Evolutionary conservation across 106 monocot species (phyloP).

Genomic region (Iris macrosiphon): DNA sequence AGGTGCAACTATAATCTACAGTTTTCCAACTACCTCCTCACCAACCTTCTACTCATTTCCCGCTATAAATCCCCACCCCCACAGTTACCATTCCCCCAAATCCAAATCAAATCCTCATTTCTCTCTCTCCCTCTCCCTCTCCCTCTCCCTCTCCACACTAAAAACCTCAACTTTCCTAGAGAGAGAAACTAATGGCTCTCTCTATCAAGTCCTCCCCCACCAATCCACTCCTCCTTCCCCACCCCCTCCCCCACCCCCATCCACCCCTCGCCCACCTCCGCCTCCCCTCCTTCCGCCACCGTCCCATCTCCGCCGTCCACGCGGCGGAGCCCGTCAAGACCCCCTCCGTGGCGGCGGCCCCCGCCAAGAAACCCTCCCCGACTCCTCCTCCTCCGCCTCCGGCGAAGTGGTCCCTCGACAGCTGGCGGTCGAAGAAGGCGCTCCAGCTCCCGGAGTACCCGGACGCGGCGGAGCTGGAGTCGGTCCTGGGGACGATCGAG

Average conservation of each 20-base stretch:
- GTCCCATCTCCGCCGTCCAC: conserved; percentile 1
- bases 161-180: neutral
- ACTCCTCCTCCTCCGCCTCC: neutral
- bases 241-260: neutral
- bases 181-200: neutral
- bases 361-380: neutral
- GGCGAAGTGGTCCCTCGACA: conserved; percentile 64
- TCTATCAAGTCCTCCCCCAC: neutral
- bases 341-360: neutral
- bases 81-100: too few species aligned
- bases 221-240: conserved; percentile 1
- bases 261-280: neutral
- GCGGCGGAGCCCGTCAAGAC: conserved; percentile 2
- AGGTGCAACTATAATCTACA: too few species aligned
- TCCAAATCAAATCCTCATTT: too few species aligned
- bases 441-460: conserved; percentile 84
- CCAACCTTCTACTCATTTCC: too few species aligned
- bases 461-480: conserved; percentile 45
- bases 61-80: too few species aligned
- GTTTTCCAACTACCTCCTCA: too few species aligned
- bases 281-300: neutral
- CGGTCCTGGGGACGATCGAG: conserved; percentile 67
- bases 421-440: conserved; percentile 76
- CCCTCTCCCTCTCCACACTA: too few species aligned
- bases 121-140: too few species aligned